These are phyloP conservation scores for Scleromitrula shiraiana DNA, from an alignment of 2,329 filamentous ascomycete genomes.

Conservation along the genomic window DNA sequence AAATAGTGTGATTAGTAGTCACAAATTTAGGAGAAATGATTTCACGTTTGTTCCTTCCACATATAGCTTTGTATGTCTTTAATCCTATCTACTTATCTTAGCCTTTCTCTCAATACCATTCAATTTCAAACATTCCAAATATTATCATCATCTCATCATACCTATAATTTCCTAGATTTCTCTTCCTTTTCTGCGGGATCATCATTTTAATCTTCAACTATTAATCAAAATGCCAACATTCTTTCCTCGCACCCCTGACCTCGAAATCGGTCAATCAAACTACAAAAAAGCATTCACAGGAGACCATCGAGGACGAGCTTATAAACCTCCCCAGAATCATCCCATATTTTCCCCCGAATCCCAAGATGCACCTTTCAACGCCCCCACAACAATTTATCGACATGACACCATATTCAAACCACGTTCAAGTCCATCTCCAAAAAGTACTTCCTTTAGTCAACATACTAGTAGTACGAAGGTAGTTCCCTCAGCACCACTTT, in stretches of 20 bases:
- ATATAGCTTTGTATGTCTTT: too few relatives aligned
- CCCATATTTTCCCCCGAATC: not conserved
- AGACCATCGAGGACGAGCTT: not conserved
- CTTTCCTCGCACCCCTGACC: not conserved
- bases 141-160: too few relatives aligned
- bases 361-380: not conserved
- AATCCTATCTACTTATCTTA: too few relatives aligned
- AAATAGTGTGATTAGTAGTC: too few relatives aligned
- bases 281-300: slow-evolving; percentile 1
- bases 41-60: too few relatives aligned
- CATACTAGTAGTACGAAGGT: not conserved
- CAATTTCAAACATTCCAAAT: too few relatives aligned
- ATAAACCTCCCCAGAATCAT: not conserved
- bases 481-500: too few relatives aligned
- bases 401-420: not conserved
- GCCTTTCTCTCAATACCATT: too few relatives aligned
- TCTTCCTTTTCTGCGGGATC: too few relatives aligned
- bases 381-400: not conserved
- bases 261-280: not conserved
- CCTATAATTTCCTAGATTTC: too few relatives aligned
- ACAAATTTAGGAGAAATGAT: too few relatives aligned
- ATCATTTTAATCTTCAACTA: too few relatives aligned
- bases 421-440: not conserved
- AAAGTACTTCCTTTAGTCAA: not conserved
- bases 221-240: not conserved